Evolutionary conservation across 2,329 filamentous ascomycete species (phyloP), one percentile per base, ranked within the genome.

Genomic region (Endocalyx cinctus): DNA sequence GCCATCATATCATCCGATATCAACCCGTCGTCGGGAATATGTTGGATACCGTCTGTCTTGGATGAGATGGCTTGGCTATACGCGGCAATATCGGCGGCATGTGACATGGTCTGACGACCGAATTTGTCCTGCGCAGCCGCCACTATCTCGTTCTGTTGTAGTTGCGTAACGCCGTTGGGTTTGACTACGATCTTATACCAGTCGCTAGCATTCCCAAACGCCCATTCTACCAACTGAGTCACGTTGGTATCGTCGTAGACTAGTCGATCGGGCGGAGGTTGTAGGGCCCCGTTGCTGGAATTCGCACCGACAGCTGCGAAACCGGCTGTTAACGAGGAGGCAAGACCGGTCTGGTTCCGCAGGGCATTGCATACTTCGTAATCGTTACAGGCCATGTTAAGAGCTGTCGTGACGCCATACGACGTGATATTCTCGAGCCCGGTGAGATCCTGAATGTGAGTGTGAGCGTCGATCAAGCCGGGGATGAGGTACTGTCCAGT

Each of bases 401-500:
- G 37, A 12, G 38, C 41, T 6, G 49, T 52, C 4, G 52, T 54
- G 15, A 53, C 42, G 10, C 50, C 52, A 34, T 50, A 52, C 6
- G 48, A 45, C 17, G 46, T 51, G 31, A 46, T 42, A 14, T 33
- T 43, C 14, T 41, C 39, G 13, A 54, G 34, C 4, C 39, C 45
- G 8, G 37, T 39, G 17, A 50, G 28, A 10, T 46, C 40, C 10
- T 27, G 25, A 6, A 54, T 30, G 33, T 56, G 53, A 5, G 53
- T 33, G 27, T 56, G 53, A 1, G 49, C 42, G 27, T 56, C 52
- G 33, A 56, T 57, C n/a, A 57, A 38, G 4, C 51, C 52, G 0
- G 54, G 54, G 15, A 52, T 49, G 10, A 55, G 33, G 26, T 53
- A 45, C 13, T 46, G 35, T 17, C 50, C 49, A 13, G 33, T 33